These are phyloP conservation scores for Yamadazyma atmosphaerica DNA, from an alignment of 1,139 yeast genomes.

Conservation along the genomic window DNA sequence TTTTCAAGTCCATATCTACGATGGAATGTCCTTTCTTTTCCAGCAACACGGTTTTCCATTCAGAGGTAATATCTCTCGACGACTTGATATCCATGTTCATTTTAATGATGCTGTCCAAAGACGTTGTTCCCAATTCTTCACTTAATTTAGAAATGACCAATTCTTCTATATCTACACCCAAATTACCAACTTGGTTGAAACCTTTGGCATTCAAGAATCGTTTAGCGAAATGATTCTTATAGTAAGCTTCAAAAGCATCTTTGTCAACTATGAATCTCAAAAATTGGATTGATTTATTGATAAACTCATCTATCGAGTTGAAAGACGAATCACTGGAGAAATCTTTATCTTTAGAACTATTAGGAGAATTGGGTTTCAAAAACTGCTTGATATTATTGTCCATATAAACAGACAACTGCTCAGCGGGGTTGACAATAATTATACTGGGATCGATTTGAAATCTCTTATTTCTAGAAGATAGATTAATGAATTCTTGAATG, in stretches of 20 bases:
- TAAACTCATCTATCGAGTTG: conserved; percentile 50
- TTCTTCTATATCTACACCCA: conserved; percentile 62
- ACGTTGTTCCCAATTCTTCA: conserved; percentile 78
- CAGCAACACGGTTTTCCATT: conserved; percentile 40
- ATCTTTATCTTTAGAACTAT: conserved; percentile 23
- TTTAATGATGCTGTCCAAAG: conserved; percentile 78
- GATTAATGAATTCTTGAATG: conserved; percentile 63
- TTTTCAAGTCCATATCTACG: conserved; percentile 49
- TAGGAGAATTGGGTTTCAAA: conserved; percentile 25
- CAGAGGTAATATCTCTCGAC: conserved; percentile 60
- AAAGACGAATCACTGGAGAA: conserved; percentile 19
- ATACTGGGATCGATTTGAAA: conserved; percentile 16
- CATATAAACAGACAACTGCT: conserved; percentile 70
- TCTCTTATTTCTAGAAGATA: conserved; percentile 7
- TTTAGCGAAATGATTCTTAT: conserved; percentile 87
- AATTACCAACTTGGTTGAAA: conserved; percentile 16
- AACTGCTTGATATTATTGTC: conserved; percentile 71
- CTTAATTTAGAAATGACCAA: conserved; percentile 67
- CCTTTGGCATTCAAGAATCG: conserved; percentile 61
- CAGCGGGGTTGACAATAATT: conserved; percentile 59
- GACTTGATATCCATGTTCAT: conserved; percentile 84
- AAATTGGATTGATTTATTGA: conserved; percentile 58
- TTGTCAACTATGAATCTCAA: conserved; percentile 76
- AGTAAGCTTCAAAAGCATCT: conserved; percentile 83
- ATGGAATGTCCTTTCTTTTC: conserved; percentile 20